phyloP scores from a whole-genome alignment of 139 green algal genomes.

The Closterium sp. region DNA sequence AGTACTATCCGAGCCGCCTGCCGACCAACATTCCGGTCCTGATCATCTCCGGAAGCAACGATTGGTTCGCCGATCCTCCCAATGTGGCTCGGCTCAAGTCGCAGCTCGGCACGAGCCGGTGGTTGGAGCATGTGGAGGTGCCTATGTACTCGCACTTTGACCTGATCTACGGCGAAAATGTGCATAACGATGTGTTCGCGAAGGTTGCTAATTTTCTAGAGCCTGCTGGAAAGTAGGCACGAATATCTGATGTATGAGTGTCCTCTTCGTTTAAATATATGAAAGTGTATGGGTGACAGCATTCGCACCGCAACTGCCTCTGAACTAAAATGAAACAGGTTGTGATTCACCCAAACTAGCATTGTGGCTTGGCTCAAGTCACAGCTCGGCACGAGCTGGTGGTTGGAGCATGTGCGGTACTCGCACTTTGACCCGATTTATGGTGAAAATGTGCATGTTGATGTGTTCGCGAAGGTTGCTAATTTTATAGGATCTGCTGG shows the following conservation, averaged over 20 bases:
- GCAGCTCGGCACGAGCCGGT: neutral
- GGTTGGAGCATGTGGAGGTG: neutral
- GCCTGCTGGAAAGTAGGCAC: neutral
- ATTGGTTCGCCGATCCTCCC: neutral
- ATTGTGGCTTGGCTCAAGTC: too few relatives aligned
- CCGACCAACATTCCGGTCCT: neutral
- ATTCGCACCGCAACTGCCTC: too few relatives aligned
- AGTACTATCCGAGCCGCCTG: neutral
- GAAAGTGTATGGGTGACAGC: too few relatives aligned
- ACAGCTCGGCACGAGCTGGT: too few relatives aligned
- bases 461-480: too few relatives aligned
- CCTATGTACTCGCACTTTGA: neutral
- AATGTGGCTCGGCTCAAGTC: neutral
- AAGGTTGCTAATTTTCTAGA: neutral
- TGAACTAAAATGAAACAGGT: too few relatives aligned
- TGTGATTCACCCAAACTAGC: too few relatives aligned
- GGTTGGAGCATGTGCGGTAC: too few relatives aligned
- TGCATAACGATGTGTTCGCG: neutral
- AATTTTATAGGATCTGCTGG: too few relatives aligned
- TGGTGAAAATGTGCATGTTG: too few relatives aligned
- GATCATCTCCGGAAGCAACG: neutral
- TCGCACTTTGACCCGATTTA: too few relatives aligned
- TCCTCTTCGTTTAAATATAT: too few relatives aligned
- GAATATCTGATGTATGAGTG: neutral
- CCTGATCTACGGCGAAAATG: neutral